Conservation (phyloP, 2,329 filamentous ascomycete species). For the Akanthomyces uredinophilus region DNA sequence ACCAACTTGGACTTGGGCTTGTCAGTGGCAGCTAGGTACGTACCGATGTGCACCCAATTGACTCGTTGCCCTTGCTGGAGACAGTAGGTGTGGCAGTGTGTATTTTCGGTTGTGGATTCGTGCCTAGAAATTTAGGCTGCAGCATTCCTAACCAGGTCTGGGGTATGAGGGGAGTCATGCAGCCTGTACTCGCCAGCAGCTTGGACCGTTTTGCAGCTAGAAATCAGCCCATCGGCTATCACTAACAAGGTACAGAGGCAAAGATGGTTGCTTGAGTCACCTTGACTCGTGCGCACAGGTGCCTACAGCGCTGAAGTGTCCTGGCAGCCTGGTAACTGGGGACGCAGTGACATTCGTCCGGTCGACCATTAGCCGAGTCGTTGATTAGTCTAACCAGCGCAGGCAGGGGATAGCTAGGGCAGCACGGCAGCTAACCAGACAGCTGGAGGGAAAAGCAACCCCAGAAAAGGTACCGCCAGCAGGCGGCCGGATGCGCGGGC, state of each 20-base stretch:
- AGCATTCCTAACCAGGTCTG: neutral
- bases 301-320: neutral
- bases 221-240: neutral
- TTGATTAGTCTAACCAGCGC: neutral
- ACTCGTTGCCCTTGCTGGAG: too few species aligned
- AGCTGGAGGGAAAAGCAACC: neutral
- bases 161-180: neutral
- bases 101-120: neutral
- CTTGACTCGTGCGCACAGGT: neutral
- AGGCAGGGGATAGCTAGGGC: too few species aligned
- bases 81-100: too few species aligned
- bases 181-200: neutral
- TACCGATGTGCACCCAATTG: neutral
- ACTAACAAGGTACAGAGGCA: neutral
- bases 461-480: neutral
- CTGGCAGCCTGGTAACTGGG: too few species aligned
- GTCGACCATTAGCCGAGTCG: neutral
- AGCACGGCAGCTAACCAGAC: too few species aligned
- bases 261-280: neutral
- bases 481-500: constrained; percentile 5
- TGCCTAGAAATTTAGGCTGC: neutral
- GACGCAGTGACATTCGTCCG: neutral
- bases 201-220: neutral
- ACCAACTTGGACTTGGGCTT: neutral
- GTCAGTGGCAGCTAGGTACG: neutral